These are phyloP conservation scores for Ascochyta lentis DNA, from an alignment of 2,329 filamentous ascomycete species.

Conservation along the genomic window DNA sequence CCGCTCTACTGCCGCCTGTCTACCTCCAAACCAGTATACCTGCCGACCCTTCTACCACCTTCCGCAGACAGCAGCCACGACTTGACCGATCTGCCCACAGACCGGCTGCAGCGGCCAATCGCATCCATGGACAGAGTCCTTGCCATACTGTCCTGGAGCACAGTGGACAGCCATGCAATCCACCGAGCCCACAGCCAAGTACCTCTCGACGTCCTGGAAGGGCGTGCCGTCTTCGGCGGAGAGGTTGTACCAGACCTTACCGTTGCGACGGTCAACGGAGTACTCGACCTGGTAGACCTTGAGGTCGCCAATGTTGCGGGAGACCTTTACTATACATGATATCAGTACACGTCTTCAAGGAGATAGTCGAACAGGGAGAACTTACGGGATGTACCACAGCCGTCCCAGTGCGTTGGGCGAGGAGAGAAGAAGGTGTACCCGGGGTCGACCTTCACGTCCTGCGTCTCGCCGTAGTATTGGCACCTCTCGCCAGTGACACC, in stretches of 20 bases:
- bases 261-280: constrained; percentile 4
- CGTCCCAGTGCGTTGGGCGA: not conserved
- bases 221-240: constrained; percentile 4
- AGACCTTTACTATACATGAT: constrained; percentile 2
- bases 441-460: not conserved
- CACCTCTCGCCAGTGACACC: constrained; percentile 2
- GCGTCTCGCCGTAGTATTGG: not conserved
- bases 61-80: not conserved
- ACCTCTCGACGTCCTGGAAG: constrained; percentile 3
- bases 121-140: not conserved
- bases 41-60: not conserved
- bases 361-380: too few relatives aligned
- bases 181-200: not conserved
- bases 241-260: constrained; percentile 10
- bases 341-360: too few relatives aligned
- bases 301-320: not conserved
- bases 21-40: too few relatives aligned
- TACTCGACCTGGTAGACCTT: constrained; percentile 12
- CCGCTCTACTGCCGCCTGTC: too few relatives aligned
- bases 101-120: not conserved
- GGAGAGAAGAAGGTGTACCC: not conserved
- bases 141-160: not conserved
- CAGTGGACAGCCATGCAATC: not conserved
- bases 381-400: not conserved
- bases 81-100: not conserved